Evolutionary conservation across 441 rosid species (phyloP).

Genomic region (Euphorbia neoarborescens): DNA sequence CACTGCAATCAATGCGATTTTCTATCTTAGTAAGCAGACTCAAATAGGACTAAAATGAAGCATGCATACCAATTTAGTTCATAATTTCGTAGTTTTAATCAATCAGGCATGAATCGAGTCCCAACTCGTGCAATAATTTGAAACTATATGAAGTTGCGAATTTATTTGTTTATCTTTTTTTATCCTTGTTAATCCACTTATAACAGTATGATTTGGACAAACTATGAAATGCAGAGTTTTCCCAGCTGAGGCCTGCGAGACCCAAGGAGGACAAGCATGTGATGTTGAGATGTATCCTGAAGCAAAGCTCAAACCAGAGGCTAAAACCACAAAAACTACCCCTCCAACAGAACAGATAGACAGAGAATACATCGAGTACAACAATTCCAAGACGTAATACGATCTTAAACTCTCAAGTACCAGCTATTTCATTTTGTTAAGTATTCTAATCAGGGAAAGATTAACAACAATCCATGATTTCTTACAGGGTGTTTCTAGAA

Average conservation of each 20-base stretch:
- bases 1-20: too few relatives aligned
- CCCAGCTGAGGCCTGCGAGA: conserved; percentile 57
- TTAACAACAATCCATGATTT: conserved; percentile 1
- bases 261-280: conserved; percentile 50
- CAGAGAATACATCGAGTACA: conserved; percentile 42
- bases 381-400: conserved; percentile 40
- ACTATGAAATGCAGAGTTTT: conserved; percentile 30
- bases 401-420: not conserved
- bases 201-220: not conserved
- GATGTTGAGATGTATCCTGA: conserved; percentile 47
- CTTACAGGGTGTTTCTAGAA: conserved; percentile 36
- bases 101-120: too few relatives aligned
- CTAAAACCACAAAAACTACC: conserved; percentile 10
- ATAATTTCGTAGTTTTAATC: too few relatives aligned
- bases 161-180: too few relatives aligned
- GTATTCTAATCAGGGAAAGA: conserved; percentile 3
- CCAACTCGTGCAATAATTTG: too few relatives aligned
- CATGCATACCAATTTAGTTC: too few relatives aligned
- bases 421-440: not conserved
- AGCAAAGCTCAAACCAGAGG: conserved; percentile 36
- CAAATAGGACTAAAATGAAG: too few relatives aligned
- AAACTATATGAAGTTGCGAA: too few relatives aligned
- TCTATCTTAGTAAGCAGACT: too few relatives aligned
- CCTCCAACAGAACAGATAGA: conserved; percentile 30
- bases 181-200: not conserved